A percentile compares a stretch with the other conserved stretches of the same genome.
phyloP scores from a whole-genome alignment of 257 asterid genomes.

The Solanum medicagineum region DNA sequence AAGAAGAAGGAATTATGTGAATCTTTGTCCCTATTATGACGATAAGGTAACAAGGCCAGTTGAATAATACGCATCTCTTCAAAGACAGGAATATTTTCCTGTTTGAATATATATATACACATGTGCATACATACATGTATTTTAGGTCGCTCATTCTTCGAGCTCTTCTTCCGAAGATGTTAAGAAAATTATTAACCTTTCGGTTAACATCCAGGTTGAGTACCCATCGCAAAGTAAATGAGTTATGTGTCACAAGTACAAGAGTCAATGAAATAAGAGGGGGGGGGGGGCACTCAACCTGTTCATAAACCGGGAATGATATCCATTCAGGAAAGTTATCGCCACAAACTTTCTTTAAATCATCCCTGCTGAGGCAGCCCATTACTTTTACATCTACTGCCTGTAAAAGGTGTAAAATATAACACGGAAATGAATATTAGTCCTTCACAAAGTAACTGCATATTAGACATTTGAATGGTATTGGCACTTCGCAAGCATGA shows the following conservation, averaged over 20 bases:
- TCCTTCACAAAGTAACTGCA: background rate
- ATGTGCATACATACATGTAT: background rate
- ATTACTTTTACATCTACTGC: conserved; percentile 79
- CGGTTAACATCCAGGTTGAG: background rate
- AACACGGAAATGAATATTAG: background rate
- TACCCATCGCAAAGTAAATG: background rate
- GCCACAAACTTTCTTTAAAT: conserved; percentile 85
- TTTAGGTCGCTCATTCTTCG: background rate
- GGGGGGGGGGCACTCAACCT: conserved; percentile 25
- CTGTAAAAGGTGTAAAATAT: conserved; percentile 32
- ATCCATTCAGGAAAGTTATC: conserved; percentile 95
- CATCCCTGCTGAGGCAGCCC: conserved; percentile 79
- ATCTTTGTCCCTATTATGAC: background rate
- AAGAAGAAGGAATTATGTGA: background rate
- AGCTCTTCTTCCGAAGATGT: background rate
- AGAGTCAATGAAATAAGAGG: background rate
- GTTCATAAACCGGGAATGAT: conserved; percentile 89
- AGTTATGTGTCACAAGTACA: background rate
- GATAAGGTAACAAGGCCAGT: background rate
- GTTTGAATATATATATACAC: background rate
- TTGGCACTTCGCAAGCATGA: background rate
- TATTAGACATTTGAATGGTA: background rate
- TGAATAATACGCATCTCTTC: background rate
- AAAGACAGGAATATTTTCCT: background rate
- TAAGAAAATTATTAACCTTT: background rate